These are phyloP conservation scores for Gossypium schwendimanii DNA, from an alignment of 441 rosid species.

Conservation along the genomic window DNA sequence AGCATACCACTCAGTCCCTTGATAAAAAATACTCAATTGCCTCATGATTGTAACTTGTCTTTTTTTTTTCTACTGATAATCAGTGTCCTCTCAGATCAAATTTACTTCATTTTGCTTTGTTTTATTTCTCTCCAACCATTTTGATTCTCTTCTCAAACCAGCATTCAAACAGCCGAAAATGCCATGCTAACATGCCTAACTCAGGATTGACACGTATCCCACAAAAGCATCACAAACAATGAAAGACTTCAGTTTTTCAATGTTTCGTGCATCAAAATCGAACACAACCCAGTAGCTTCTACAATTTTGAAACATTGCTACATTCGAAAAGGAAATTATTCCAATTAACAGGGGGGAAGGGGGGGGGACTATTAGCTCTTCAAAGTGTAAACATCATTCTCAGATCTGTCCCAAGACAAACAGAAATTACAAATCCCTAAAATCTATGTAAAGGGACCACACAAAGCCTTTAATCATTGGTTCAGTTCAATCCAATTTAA, in stretches of 20 bases:
- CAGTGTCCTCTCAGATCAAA: neutral
- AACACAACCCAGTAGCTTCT: neutral
- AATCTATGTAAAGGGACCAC: neutral
- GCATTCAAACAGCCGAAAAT: no score
- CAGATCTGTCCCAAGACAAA: neutral
- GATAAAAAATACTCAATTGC: neutral
- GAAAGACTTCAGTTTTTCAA: neutral
- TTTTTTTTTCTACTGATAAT: no score
- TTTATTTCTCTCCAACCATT: neutral
- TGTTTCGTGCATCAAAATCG: neutral
- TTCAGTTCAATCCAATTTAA: neutral
- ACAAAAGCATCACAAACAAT: neutral
- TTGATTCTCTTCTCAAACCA: neutral
- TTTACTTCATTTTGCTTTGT: neutral
- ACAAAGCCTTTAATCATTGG: neutral
- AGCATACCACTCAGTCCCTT: neutral
- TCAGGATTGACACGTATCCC: neutral
- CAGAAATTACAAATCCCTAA: neutral
- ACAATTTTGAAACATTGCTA: neutral
- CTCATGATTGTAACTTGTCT: neutral
- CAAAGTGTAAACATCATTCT: neutral
- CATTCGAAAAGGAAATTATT: neutral
- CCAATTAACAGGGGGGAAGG: neutral
- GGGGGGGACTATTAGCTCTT: neutral
- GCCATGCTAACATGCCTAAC: neutral